Base-by-base conservation (phyloP, 1,139 yeast species). In the Sugiyamaella japonica region DNA sequence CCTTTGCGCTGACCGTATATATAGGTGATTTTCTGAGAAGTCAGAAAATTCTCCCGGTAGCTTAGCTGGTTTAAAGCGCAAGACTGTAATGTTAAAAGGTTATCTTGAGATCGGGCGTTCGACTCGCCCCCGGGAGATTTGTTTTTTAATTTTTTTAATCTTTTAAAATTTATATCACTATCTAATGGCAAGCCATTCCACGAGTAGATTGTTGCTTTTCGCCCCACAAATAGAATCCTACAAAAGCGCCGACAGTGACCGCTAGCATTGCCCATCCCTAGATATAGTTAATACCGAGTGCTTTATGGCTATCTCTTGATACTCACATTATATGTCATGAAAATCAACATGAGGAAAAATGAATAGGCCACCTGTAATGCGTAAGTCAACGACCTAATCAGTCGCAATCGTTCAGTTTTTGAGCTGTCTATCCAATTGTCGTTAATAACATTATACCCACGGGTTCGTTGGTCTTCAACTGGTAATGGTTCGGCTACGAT, bases 41-140 rank as follows among this genome's bases (percentile, higher is more conserved):
- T 32, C 48, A 44, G 31, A 42, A 44, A 44, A 44, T 44, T 17
- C 86, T 82, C 86, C 75, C 77, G 85, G 83, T 82, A 82, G 86
- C 86, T 84, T 80, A 82, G 86, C 81, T 82, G 86, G 52, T 49
- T 45, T 45, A 49, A 42, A 42, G 86, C 70, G 86, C 84, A 83
- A 82, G 87, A 82, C 87, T 83, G 87, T 83, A 83, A 76, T 74
- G 76, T 59, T 9, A 68, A 72, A 71, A 66, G 73, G 84, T 75
- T 66, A 83, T 83, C 87, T 82, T 81, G 85, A 82, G 86, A 82
- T 82, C 88, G 86, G 85, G 87, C 79, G 88, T 83, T 83, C 88
- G 86, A 83, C 81, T 83, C 87, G 79, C 87, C 84, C 86, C 84
- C 86, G 79, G 83, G 87, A 83, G 87, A 83, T 61, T 70, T 71